These are phyloP conservation scores for Macaranga tanarius DNA, from an alignment of 441 rosid genomes.

Conservation along the genomic window DNA sequence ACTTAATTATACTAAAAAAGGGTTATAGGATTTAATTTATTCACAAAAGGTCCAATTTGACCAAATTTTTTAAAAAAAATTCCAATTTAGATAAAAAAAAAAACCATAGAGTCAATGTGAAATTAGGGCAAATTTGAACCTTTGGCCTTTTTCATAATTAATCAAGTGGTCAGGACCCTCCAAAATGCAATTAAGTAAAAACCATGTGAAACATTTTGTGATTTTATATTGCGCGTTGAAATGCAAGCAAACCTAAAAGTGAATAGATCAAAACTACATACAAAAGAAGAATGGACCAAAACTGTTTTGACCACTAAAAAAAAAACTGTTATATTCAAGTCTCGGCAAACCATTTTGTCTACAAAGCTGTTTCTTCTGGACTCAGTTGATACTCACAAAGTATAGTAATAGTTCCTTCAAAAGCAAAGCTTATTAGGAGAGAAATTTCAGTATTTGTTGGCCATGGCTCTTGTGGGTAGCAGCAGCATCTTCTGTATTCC, in stretches of 20 bases:
- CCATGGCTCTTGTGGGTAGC: not conserved
- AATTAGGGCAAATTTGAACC: no score
- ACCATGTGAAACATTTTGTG: not conserved
- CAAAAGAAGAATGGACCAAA: not conserved
- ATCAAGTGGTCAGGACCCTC: not conserved
- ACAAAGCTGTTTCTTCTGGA: not conserved
- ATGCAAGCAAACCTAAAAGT: not conserved
- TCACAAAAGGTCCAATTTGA: no score
- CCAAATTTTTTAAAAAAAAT: no score
- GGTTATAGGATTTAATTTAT: no score
- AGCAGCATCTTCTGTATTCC: not conserved
- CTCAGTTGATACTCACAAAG: not conserved
- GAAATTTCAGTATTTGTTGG: not conserved
- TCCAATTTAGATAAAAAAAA: no score
- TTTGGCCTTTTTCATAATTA: no score
- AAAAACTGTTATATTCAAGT: not conserved
- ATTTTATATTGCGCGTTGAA: not conserved
- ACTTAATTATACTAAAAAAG: no score
- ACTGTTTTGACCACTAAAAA: not conserved
- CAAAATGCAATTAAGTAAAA: not conserved
- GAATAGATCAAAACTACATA: not conserved
- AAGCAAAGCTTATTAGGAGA: not conserved
- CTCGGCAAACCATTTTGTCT: not conserved
- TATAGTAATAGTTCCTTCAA: not conserved
- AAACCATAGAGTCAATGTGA: no score